A percentile compares a stretch with the other conserved stretches of the same genome.
These are phyloP conservation scores for Pyrrhoderma noxium DNA, from an alignment of 1,284 basidiomycete genomes.

Conservation along the genomic window DNA sequence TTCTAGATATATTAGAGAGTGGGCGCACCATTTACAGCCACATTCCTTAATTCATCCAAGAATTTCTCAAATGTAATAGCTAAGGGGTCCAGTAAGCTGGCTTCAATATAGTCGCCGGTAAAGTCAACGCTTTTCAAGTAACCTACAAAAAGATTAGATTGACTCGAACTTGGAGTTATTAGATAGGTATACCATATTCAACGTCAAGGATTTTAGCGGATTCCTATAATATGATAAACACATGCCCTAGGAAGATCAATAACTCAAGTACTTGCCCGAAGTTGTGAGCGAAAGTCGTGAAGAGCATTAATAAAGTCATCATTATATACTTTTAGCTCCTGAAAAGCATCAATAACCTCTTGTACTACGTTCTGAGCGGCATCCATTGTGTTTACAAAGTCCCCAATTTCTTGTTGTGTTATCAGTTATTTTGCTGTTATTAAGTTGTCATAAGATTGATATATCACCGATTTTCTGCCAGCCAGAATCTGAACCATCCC, in stretches of 20 bases:
- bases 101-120: neutral
- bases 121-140: neutral
- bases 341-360: neutral
- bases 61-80: neutral
- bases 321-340: neutral
- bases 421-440: no score
- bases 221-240: neutral
- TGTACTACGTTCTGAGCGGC: neutral
- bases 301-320: neutral
- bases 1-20: no score
- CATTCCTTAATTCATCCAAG: neutral
- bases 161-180: no score
- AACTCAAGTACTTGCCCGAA: neutral
- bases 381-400: neutral
- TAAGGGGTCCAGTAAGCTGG: neutral
- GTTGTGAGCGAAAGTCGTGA: neutral
- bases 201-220: neutral
- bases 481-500: no score
- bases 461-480: no score
- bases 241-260: neutral
- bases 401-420: no score
- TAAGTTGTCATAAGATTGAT: no score
- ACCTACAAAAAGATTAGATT: neutral
- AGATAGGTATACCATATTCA: constrained; percentile 1
- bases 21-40: neutral